Evolutionary conservation across 164 flowering plant genomes (phyloP).

Genomic region (Tetrastigma voinierianum): DNA sequence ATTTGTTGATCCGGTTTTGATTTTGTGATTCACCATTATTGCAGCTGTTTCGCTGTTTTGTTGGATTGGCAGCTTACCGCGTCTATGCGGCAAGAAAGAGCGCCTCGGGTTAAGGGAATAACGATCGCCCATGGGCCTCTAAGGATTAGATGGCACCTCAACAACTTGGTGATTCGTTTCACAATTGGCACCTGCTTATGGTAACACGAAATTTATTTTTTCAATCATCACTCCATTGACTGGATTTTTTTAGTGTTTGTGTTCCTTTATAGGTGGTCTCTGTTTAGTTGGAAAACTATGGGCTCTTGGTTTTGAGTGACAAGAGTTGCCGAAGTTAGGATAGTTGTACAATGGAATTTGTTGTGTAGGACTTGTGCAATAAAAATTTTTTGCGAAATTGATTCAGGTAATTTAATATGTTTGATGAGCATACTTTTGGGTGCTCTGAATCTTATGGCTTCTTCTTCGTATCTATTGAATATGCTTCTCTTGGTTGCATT

Average conservation of each 20-base stretch:
- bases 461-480: too few relatives aligned
- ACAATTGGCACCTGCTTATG: too few relatives aligned
- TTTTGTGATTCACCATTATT: conserved; percentile 19
- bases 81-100: conserved; percentile 76
- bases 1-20: background rate
- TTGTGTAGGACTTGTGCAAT: conserved; percentile 22
- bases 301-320: background rate
- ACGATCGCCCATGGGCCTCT: background rate
- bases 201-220: too few relatives aligned
- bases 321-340: background rate
- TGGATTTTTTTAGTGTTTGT: too few relatives aligned
- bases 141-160: too few relatives aligned
- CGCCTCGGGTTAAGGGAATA: conserved; percentile 37
- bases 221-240: too few relatives aligned
- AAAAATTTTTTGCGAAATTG: conserved; percentile 10
- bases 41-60: conserved; percentile 93
- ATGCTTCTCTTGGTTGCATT: too few relatives aligned
- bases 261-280: too few relatives aligned
- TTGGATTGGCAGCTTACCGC: conserved; percentile 86
- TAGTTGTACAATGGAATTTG: background rate
- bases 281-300: too few relatives aligned
- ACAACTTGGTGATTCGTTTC: too few relatives aligned
- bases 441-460: too few relatives aligned
- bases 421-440: too few relatives aligned
- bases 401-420: background rate